Base-by-base conservation (phyloP, 129 eudicot species). In the Artemisia argyi region DNA sequence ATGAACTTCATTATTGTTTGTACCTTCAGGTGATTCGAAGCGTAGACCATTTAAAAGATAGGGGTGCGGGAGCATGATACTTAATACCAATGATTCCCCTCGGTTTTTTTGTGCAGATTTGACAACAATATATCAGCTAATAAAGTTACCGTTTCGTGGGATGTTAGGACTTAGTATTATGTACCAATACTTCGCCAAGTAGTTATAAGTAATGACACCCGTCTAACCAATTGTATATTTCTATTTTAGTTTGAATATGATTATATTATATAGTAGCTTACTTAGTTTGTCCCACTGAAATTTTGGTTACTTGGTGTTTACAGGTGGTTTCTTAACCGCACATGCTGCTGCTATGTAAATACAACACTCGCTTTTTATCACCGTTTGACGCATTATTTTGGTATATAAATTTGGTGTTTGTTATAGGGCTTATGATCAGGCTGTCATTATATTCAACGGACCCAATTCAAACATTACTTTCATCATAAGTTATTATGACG, bases 381-480 rank as follows among this genome's bases (percentile, higher is more conserved):
- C 72, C 24, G 8, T 65, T 4, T 46, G 60, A 65, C 65, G 30
- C 47, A 39, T 65, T 28, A 1, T 61, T 6, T 84, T 84, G 82
- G 80, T 82, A 54, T 85, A 78, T 54, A 81, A 80, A 55, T n/a
- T 20, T 22, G 11, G n/a, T n/a, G n/a, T n/a, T n/a, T n/a, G n/a
- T n/a, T n/a, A n/a, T n/a, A n/a, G n/a, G n/a, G n/a, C n/a, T 65
- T 89, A 89, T 58, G 96, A 89, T 62, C 85, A 88, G 66, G 96
- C 96, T 26, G 96, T 91, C 11, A 83, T 89, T 50, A 89, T 84
- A 55, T 89, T 89, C 62, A 87, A 91, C n/a, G 96, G 96, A 44
- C 75, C 73, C 15, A 86, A 82, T 68, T 91, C 91, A 0, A 91
- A 86, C 72, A 89, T 89, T 44, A 89, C 86, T 61, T 89, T 89